Conservation (phyloP, 176 grass and related monocot species). For the Hordeum marinum region DNA sequence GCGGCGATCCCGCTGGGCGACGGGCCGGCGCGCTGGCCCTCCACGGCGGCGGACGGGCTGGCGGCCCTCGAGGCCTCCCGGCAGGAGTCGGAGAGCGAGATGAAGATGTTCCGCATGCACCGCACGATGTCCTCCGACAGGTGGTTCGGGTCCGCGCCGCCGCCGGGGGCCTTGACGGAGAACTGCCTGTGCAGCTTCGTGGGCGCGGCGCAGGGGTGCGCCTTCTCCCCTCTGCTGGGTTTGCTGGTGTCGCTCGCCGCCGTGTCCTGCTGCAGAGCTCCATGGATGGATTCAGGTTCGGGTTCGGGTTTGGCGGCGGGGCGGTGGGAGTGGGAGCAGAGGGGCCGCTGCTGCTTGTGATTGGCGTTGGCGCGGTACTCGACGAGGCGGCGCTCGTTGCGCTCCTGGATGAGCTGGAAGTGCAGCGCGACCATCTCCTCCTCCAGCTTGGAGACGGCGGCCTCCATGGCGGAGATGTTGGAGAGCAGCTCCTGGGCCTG, state of each 20-base stretch:
- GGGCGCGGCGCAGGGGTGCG: not conserved
- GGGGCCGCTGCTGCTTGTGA: constrained; percentile 14
- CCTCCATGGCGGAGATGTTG: constrained; percentile 63
- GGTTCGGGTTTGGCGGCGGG: not conserved
- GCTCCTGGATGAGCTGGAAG: constrained; percentile 94
- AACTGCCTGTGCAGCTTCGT: constrained; percentile 48
- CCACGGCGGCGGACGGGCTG: not conserved
- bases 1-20: constrained; percentile 71
- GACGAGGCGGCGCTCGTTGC: constrained; percentile 81
- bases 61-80: constrained; percentile 10
- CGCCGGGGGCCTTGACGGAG: constrained; percentile 35
- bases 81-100: constrained; percentile 69
- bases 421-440: constrained; percentile 84
- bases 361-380: constrained; percentile 61
- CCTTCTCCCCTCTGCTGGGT: constrained; percentile 1
- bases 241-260: not conserved
- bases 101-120: constrained; percentile 92
- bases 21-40: constrained; percentile 31
- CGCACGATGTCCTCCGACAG: constrained; percentile 80
- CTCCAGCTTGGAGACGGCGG: constrained; percentile 58
- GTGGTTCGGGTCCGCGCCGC: constrained; percentile 45
- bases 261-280: constrained; percentile 30
- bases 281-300: not conserved
- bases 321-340: constrained; percentile 23
- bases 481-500: constrained; percentile 86